Evolutionary conservation across 2,329 filamentous ascomycete species (phyloP).

Genomic region (Alternaria incomplexa): DNA sequence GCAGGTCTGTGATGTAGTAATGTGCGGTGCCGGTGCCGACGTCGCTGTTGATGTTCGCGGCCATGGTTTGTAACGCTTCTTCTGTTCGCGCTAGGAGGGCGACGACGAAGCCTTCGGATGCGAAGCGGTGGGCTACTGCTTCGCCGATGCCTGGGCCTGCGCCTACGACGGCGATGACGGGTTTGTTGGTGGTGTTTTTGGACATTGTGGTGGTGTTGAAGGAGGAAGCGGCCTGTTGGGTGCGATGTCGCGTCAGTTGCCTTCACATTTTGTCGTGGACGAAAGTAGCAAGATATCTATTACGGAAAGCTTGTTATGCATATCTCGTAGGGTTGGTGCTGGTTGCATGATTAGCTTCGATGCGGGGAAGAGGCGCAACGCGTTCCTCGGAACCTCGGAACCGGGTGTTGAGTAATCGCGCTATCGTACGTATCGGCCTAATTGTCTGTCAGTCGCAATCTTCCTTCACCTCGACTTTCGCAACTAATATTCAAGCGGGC

Average conservation of each 20-base stretch:
- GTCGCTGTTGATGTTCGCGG: constrained; percentile 19
- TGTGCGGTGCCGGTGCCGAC: constrained; percentile 17
- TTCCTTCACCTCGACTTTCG: no score
- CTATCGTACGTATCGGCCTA: neutral
- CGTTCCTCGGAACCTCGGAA: neutral
- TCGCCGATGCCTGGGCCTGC: constrained; percentile 32
- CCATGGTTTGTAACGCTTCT: constrained; percentile 26
- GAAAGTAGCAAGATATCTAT: neutral
- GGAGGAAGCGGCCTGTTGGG: neutral
- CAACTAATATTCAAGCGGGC: no score
- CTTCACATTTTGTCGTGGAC: neutral
- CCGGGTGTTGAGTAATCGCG: neutral
- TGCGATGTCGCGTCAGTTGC: neutral
- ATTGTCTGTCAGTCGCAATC: neutral
- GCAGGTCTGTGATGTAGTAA: constrained; percentile 19
- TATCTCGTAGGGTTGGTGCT: neutral
- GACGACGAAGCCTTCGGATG: constrained; percentile 24
- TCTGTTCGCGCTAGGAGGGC: constrained; percentile 29
- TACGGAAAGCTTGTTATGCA: neutral
- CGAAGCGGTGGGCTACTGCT: constrained; percentile 30
- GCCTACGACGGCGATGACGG: constrained; percentile 27
- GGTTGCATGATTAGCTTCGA: neutral
- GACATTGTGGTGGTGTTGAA: neutral
- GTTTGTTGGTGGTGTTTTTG: constrained; percentile 17
- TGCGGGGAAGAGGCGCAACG: neutral